These are phyloP conservation scores for Litchi chinensis DNA, from an alignment of 345 rosid genomes.

Conservation along the genomic window DNA sequence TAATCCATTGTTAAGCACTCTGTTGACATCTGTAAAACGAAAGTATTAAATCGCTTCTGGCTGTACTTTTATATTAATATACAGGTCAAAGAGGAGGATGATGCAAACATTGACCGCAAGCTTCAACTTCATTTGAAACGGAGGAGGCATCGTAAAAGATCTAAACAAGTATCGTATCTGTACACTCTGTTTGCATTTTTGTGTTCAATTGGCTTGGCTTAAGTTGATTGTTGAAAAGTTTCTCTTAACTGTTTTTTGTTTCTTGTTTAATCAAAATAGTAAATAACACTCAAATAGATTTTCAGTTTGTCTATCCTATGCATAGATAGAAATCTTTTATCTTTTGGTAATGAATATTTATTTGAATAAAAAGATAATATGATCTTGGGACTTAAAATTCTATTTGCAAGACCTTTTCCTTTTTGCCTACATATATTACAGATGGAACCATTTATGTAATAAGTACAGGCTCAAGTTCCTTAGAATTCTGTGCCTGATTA, in stretches of 20 bases:
- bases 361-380: not conserved
- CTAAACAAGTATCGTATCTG: constrained; percentile 59
- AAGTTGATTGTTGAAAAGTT: not conserved
- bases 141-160: constrained; percentile 57
- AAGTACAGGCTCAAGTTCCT: not conserved
- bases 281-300: not conserved
- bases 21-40: constrained; percentile 4
- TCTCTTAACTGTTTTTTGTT: not conserved
- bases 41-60: constrained; percentile 8
- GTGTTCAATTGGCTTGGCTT: not conserved
- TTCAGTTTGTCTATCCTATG: not conserved
- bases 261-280: not conserved
- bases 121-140: constrained; percentile 80
- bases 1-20: constrained; percentile 20
- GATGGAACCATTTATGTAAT: not conserved
- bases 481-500: constrained; percentile 3
- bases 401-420: not conserved
- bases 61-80: constrained; percentile 14
- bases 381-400: not conserved
- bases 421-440: not conserved
- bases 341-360: not conserved
- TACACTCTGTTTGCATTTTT: constrained; percentile 12
- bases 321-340: not conserved
- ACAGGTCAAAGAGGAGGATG: constrained; percentile 99
- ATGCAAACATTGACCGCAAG: constrained; percentile 69